Evolutionary conservation across 1,139 yeast genomes (phyloP).

Genomic region (Kurtzmaniella quercitrusa): DNA sequence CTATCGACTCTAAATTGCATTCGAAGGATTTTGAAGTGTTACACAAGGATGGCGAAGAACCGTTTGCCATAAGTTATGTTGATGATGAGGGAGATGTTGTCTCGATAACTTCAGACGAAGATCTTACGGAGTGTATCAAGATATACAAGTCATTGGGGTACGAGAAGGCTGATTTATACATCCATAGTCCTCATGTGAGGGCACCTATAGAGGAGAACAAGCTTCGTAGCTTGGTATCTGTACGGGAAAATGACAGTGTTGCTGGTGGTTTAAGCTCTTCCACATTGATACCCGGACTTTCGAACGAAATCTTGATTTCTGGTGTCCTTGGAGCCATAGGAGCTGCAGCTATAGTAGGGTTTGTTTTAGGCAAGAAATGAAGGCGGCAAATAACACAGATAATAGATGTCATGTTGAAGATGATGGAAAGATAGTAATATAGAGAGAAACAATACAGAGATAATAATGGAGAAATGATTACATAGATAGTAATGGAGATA

Average conservation of each 20-base stretch:
- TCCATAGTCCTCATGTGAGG: conserved; percentile 64
- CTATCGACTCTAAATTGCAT: conserved; percentile 43
- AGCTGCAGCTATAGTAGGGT: conserved; percentile 52
- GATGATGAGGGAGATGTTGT: conserved; percentile 88
- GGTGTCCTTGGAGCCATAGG: conserved; percentile 63
- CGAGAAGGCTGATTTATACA: conserved; percentile 66
- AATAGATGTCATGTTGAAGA: neutral
- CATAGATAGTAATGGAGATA: too few species aligned
- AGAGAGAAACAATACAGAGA: too few species aligned
- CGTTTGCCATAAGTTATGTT: conserved; percentile 67
- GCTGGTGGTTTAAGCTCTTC: conserved; percentile 14
- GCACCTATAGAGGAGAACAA: conserved; percentile 23
- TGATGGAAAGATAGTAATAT: neutral
- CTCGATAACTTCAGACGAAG: conserved; percentile 70
- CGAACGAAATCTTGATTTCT: conserved; percentile 58
- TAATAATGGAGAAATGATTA: too few species aligned
- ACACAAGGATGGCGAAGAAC: conserved; percentile 20
- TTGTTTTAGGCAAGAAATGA: conserved; percentile 39
- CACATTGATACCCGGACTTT: conserved; percentile 47
- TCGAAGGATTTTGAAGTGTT: conserved; percentile 42
- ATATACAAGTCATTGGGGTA: conserved; percentile 46
- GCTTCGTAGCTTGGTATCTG: conserved; percentile 2
- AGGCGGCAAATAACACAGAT: neutral
- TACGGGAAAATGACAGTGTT: conserved; percentile 9
- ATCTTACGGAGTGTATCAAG: conserved; percentile 65